Conservation (phyloP, 1,284 basidiomycete species). For the Apiotrichum brassicae region DNA sequence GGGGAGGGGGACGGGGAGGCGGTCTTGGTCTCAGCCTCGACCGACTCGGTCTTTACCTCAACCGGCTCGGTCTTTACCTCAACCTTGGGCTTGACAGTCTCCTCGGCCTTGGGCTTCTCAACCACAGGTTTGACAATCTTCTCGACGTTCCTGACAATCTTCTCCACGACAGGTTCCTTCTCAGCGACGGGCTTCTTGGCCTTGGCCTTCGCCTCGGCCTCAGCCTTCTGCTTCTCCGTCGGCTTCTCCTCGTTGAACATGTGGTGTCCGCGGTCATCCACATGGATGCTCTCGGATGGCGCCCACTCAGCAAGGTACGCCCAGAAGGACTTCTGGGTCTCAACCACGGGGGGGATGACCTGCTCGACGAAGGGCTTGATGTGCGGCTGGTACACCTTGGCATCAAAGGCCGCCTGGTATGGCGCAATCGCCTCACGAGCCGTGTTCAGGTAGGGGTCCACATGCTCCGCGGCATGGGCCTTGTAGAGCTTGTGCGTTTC, state of each 20-base stretch:
- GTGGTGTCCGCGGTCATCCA: conserved; percentile 7
- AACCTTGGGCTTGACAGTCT: conserved; percentile 1
- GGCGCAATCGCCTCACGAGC: conserved; percentile 13
- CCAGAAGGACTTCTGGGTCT: conserved; percentile 33
- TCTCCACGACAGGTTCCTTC: conserved; percentile 1
- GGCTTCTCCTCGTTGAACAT: conserved; percentile 8
- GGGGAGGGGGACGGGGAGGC: neutral
- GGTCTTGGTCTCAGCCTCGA: neutral
- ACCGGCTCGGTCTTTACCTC: neutral
- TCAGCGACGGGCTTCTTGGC: conserved; percentile 1
- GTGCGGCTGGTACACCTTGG: conserved; percentile 31
- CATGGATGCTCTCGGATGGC: conserved; percentile 15
- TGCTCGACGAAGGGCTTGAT: conserved; percentile 27
- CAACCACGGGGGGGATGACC: conserved; percentile 25
- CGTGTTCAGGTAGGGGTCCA: conserved; percentile 28
- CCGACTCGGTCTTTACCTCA: neutral
- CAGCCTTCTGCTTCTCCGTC: conserved; percentile 4
- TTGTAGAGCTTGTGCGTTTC: conserved; percentile 23
- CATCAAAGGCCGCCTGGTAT: conserved; percentile 11
- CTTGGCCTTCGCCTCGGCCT: conserved; percentile 6
- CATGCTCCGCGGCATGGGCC: conserved; percentile 27
- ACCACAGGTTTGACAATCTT: neutral
- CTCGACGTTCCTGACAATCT: neutral
- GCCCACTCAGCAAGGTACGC: conserved; percentile 35
- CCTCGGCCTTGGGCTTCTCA: neutral